Base-by-base conservation (phyloP, 208 protist species). In the Eutreptiella sp. region DNA sequence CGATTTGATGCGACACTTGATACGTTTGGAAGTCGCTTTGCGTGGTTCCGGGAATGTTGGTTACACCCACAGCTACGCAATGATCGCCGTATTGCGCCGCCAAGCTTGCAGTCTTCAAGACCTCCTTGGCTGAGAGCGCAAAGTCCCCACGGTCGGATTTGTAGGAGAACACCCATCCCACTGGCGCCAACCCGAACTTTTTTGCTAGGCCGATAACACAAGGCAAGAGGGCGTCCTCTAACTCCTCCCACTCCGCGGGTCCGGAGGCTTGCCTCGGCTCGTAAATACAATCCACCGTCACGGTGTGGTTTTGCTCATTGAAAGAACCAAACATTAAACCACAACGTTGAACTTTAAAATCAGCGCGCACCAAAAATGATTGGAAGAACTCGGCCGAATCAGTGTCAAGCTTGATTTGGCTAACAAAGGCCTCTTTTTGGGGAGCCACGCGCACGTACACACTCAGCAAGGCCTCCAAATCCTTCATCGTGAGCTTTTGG, bases 281-380 rank as follows among this genome's bases (percentile, higher is more conserved):
- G 36, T 57, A 57, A 33, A 14, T 9, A n/a, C 11, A 7, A 26
- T 57, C 31, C 21, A 24, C 33, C n/a, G 11, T 7, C n/a, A 57
- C 50, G n/a, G 39, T 11, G n/a, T 28, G 11, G 7, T 36, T 33
- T 39, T 39, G 11, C 11, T 57, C n/a, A n/a, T n/a, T 26, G 50
- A 57, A 24, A 54, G 50, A 53, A 11, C 50, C 50, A 33, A 53
- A 57, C 50, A 57, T 57, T 11, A 47, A 7, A 11, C n/a, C 50
- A 9, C 14, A 21, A 11, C 50, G 14, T 7, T 23, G 31, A 9
- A 7, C 9, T 54, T 7, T n/a, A 46, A 57, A 57, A 11, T 57
- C 24, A 16, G n/a, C 39, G 14, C 26, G 11, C n/a, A 14, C n/a
- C 11, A 57, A 26, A n/a, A 42, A 57, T 57, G 50, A 57, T 36